Evolutionary conservation across 768 basidiomycete species (phyloP).

Genomic region (Steccherinum ochraceum): DNA sequence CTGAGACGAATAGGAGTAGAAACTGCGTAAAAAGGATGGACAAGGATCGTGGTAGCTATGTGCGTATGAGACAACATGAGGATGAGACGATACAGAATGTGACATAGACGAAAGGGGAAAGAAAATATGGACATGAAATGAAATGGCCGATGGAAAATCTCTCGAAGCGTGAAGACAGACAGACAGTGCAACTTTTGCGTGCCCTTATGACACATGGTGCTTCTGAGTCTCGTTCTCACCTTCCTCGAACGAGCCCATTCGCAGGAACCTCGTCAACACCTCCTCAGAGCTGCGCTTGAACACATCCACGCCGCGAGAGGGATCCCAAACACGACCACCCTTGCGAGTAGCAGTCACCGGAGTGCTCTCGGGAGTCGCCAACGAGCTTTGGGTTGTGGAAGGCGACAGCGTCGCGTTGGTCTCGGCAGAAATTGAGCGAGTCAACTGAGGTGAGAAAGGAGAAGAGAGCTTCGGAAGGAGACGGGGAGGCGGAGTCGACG

Average conservation of each 20-base stretch:
- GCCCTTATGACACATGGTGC: conserved; percentile 5
- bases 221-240: conserved; percentile 30
- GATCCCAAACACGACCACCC: conserved; percentile 72
- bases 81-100: no score
- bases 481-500: conserved; percentile 18
- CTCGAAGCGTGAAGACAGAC: not conserved
- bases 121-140: not conserved
- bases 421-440: conserved; percentile 40
- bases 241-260: conserved; percentile 68
- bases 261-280: conserved; percentile 77
- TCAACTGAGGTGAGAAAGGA: conserved; percentile 21
- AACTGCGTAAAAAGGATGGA: no score
- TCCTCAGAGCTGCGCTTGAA: conserved; percentile 88
- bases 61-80: no score
- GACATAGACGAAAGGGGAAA: not conserved
- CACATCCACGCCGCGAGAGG: conserved; percentile 74
- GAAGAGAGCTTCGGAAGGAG: conserved; percentile 14
- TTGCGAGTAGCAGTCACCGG: conserved; percentile 27
- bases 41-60: no score
- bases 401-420: conserved; percentile 37
- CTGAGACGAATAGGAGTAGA: no score
- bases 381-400: conserved; percentile 44
- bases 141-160: not conserved
- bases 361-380: conserved; percentile 31
- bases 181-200: not conserved